A percentile compares a stretch with the other conserved stretches of the same genome.
phyloP scores from a whole-genome alignment of 306 rosid genomes.

The Delonix regia region DNA sequence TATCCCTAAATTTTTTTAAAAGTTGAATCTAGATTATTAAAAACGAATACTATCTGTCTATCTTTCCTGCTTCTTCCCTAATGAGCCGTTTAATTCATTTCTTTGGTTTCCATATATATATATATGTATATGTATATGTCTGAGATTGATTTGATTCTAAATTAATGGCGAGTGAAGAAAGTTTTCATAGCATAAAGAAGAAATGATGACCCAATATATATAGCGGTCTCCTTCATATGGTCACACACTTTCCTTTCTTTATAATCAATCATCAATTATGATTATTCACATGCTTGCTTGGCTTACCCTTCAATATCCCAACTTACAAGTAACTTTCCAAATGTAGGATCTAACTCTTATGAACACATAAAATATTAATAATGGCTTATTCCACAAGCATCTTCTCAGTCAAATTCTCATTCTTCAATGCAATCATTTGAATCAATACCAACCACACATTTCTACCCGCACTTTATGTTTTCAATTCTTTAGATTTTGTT shows the following conservation, averaged over 20 bases:
- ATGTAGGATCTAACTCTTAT: constrained; percentile 44
- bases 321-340: constrained; percentile 57
- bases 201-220: constrained; percentile 37
- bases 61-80: no score
- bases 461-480: neutral
- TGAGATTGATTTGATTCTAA: constrained; percentile 35
- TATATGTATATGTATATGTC: neutral
- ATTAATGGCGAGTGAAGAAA: constrained; percentile 25
- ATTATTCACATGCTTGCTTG: constrained; percentile 70
- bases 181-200: constrained; percentile 28
- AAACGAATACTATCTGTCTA: no score
- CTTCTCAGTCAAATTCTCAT: constrained; percentile 43
- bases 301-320: constrained; percentile 49
- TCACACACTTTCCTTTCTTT: constrained; percentile 64
- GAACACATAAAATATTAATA: constrained; percentile 55
- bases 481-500: neutral
- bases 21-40: no score
- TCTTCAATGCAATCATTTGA: constrained; percentile 44
- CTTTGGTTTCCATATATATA: no score
- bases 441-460: constrained; percentile 21
- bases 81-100: no score
- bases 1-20: no score
- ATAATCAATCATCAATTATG: constrained; percentile 60
- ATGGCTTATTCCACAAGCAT: constrained; percentile 47
- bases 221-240: constrained; percentile 46